phyloP scores from a whole-genome alignment of 768 basidiomycete species.

The Rhizopogon vinicolor region DNA sequence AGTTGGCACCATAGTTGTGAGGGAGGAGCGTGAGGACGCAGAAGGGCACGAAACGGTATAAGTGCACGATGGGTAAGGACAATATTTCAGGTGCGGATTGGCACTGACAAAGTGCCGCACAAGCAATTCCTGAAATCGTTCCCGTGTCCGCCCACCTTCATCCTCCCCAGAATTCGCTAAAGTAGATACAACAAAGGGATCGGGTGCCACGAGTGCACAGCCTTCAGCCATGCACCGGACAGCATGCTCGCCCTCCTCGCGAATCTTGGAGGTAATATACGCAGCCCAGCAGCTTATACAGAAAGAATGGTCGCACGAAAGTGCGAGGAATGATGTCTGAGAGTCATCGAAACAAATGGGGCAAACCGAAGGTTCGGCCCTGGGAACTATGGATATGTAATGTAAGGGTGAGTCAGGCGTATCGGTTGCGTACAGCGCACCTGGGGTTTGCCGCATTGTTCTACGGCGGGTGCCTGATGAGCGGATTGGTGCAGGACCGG shows the following conservation, averaged over 20 bases:
- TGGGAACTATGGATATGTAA: constrained; percentile 16
- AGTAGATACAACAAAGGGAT: constrained; percentile 53
- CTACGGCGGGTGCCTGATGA: constrained; percentile 28
- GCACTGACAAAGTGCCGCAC: constrained; percentile 88
- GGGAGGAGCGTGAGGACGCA: constrained; percentile 69
- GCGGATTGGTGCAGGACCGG: constrained; percentile 27
- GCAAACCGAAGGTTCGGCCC: constrained; percentile 68
- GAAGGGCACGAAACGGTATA: constrained; percentile 88
- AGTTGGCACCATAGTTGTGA: constrained; percentile 81
- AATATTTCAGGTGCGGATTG: constrained; percentile 82
- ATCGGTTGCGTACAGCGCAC: constrained; percentile 4
- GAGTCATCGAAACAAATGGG: constrained; percentile 90
- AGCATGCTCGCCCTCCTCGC: constrained; percentile 69
- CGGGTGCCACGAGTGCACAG: constrained; percentile 62
- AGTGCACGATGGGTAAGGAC: constrained; percentile 92
- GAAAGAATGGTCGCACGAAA: constrained; percentile 83
- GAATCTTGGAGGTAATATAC: constrained; percentile 77
- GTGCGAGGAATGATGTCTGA: constrained; percentile 61
- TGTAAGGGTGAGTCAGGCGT: not conserved
- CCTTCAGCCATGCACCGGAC: constrained; percentile 81
- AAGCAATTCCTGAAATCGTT: constrained; percentile 82
- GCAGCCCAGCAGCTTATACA: constrained; percentile 82
- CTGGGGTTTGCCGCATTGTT: constrained; percentile 24
- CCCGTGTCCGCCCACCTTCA: constrained; percentile 49
- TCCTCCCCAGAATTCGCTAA: constrained; percentile 29